phyloP scores from a whole-genome alignment of 2,329 filamentous ascomycete species.

The Sclerotinia glacialis region DNA sequence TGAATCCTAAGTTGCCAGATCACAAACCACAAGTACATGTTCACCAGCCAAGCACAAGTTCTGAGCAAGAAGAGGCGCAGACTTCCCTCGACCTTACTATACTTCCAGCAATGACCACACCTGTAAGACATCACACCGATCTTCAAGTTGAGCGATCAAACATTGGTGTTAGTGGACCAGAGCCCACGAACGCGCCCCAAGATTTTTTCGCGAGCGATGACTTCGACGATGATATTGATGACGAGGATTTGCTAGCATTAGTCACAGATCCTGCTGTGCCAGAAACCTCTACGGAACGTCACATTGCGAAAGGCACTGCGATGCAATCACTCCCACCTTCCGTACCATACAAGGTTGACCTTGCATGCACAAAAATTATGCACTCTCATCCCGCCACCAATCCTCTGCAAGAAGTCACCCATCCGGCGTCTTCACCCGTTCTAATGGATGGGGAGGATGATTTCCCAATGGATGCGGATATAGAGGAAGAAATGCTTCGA shows the following conservation, averaged over 20 bases:
- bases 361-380: not conserved
- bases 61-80: not conserved
- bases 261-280: constrained; percentile 20
- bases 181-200: not conserved
- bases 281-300: not conserved
- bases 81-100: not conserved
- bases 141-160: constrained; percentile 23
- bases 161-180: constrained; percentile 11
- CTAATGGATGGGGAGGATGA: constrained; percentile 29
- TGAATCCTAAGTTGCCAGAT: not conserved
- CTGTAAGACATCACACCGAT: not conserved
- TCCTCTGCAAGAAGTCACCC: not conserved
- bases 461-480: constrained; percentile 33
- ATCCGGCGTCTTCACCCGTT: not conserved
- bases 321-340: not conserved
- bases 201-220: constrained; percentile 23
- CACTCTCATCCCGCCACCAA: not conserved
- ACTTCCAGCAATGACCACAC: not conserved
- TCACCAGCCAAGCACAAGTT: not conserved
- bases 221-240: constrained; percentile 33
- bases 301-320: not conserved
- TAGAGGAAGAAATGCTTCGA: constrained; percentile 34
- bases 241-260: constrained; percentile 32
- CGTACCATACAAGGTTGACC: not conserved
- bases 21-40: not conserved